Evolutionary conservation across 441 rosid species (phyloP), one percentile per base, ranked within the genome.

Genomic region (Bruguiera hainesii): DNA sequence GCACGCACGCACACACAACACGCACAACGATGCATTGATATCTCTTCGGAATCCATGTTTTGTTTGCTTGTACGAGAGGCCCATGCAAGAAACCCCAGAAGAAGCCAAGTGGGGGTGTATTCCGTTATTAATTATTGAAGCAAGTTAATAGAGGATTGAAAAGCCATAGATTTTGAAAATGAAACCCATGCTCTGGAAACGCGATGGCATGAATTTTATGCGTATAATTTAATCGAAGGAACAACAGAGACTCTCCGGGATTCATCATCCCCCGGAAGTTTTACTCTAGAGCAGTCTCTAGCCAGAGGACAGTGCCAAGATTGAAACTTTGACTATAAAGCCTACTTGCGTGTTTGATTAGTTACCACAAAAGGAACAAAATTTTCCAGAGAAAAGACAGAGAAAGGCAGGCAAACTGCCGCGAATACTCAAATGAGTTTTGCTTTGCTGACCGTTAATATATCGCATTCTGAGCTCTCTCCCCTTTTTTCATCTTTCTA

Each of bases 351-450:
- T 21, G 29, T 52, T 63, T 63, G 51, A 55, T 57, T 18, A 10
- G 6, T 23, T 35, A 39, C 19, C 23, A 28, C 18, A 1, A 52
- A 39, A 28, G 4, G 4, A 3, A 11, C 20, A 7, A 7, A n/a
- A 46, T 19, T 15, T 19, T 20, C 19, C 9, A 19, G 56, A 23
- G 26, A 29, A 20, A 50, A 67, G 63, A 70, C 56, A 60, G 20
- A 28, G 64, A 21, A 62, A 68, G 56, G 33, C 63, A 68, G 56
- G 33, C 63, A 73, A 39, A 46, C 50, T 49, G 79, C 83, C 72
- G 69, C 65, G 69, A 70, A 65, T 75, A 67, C 80, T 71, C 77
- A 66, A 71, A 63, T 64, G 80, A 72, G 63, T 75, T 67, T 65
- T 53, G 75, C 79, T 80, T 71, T 57, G 76, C 74, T 37, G 71